Conservation (phyloP, 2,329 filamentous ascomycete species). For the Penicillium thymicola region DNA sequence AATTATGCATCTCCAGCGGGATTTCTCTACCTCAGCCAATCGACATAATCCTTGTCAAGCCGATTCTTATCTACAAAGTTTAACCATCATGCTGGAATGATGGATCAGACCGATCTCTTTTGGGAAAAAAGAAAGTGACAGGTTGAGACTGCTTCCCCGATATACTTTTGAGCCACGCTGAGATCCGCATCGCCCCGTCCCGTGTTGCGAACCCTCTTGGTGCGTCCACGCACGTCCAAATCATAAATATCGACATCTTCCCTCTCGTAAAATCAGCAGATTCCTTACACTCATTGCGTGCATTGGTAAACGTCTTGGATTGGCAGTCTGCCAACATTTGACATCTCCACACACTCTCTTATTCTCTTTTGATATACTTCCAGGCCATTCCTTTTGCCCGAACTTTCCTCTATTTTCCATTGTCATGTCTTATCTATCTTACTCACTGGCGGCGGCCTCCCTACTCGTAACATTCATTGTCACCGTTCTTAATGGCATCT, state of each 20-base stretch:
- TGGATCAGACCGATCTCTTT: constrained; percentile 17
- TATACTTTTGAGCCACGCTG: constrained; percentile 19
- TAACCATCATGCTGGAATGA: constrained; percentile 19
- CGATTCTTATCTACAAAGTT: constrained; percentile 7
- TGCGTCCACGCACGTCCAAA: constrained; percentile 5
- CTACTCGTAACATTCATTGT: constrained; percentile 24
- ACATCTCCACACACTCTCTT: constrained; percentile 2
- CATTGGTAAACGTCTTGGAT: constrained; percentile 8
- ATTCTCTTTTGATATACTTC: background rate
- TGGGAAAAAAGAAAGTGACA: constrained; percentile 10
- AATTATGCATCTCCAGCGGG: background rate
- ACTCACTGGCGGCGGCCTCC: constrained; percentile 26
- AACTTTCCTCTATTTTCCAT: constrained; percentile 2
- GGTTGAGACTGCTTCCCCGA: constrained; percentile 13
- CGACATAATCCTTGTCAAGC: background rate
- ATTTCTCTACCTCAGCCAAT: constrained; percentile 1
- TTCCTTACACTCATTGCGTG: constrained; percentile 4
- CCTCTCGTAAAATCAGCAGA: background rate
- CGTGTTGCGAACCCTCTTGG: constrained; percentile 5
- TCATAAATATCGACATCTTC: constrained; percentile 18
- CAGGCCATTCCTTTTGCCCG: background rate
- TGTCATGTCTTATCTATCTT: constrained; percentile 20
- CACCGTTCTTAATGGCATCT: constrained; percentile 31
- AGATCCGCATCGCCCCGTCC: constrained; percentile 15
- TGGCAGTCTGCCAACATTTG: constrained; percentile 9